These are phyloP conservation scores for Lycium barbarum DNA, from an alignment of 257 asterid genomes.

Conservation along the genomic window DNA sequence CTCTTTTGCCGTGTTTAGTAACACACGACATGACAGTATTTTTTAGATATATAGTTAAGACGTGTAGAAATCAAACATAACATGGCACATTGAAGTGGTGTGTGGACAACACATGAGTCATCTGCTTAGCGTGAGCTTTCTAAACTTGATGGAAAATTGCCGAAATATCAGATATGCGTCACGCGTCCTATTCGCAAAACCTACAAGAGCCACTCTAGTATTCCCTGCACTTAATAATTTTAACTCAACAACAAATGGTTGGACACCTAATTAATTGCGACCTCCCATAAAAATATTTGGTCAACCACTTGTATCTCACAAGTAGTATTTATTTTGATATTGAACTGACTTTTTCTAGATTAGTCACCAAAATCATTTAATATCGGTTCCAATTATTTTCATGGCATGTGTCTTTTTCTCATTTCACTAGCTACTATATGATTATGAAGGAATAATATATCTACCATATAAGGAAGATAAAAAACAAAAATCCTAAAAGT, in stretches of 20 bases:
- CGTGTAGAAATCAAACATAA: conserved; percentile 20
- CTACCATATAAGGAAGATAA: not conserved
- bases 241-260: not conserved
- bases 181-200: not conserved
- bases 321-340: not conserved
- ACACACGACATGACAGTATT: not conserved
- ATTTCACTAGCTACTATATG: not conserved
- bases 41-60: conserved; percentile 14
- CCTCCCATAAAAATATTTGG: not conserved
- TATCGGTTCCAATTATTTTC: not conserved
- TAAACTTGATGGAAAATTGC: not conserved
- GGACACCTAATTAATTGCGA: not conserved
- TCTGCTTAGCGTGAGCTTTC: not conserved
- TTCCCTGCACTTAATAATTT: not conserved
- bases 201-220: not conserved
- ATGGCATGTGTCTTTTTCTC: not conserved
- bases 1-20: not conserved
- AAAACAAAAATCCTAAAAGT: too few relatives aligned
- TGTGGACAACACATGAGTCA: conserved; percentile 16
- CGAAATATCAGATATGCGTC: not conserved
- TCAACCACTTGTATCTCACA: not conserved
- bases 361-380: not conserved
- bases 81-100: not conserved
- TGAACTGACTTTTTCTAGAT: not conserved
- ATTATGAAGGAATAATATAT: not conserved